These are phyloP conservation scores for Thecaphora frezii DNA, from an alignment of 1,284 basidiomycete species.

Conservation along the genomic window DNA sequence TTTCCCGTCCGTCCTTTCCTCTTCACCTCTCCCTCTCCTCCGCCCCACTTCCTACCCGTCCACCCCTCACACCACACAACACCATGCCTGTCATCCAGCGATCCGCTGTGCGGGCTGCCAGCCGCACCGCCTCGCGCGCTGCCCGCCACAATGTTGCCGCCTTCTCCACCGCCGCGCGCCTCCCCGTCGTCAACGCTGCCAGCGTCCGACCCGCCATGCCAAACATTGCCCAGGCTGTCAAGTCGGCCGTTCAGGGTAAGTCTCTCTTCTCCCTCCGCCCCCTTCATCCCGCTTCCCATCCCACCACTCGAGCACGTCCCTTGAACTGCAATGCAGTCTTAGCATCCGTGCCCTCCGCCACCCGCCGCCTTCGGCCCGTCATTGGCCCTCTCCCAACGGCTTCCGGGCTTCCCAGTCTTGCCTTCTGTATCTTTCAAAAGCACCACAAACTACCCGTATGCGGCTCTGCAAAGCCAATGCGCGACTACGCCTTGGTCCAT, in stretches of 20 bases:
- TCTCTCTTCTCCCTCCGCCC: neutral
- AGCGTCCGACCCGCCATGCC: constrained; percentile 31
- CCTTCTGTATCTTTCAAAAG: too few relatives aligned
- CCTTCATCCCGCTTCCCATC: too few relatives aligned
- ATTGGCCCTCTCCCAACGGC: neutral
- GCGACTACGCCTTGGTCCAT: too few relatives aligned
- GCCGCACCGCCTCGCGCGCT: constrained; percentile 43
- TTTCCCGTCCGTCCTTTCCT: too few relatives aligned
- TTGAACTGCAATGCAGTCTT: too few relatives aligned
- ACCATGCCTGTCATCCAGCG: constrained; percentile 49
- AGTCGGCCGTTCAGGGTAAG: constrained; percentile 34
- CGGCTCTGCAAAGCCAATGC: too few relatives aligned
- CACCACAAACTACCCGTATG: too few relatives aligned
- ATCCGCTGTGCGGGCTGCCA: constrained; percentile 47
- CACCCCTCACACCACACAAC: constrained; percentile 15
- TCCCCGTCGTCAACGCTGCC: constrained; percentile 28
- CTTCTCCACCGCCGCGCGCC: constrained; percentile 41
- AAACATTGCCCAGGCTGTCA: constrained; percentile 29
- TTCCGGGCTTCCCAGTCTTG: too few relatives aligned
- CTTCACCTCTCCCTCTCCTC: constrained; percentile 15
- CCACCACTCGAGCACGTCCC: neutral
- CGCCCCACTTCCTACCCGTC: constrained; percentile 4
- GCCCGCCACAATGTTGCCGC: constrained; percentile 44
- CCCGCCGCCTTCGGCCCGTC: neutral
- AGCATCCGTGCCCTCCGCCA: neutral